Base-by-base conservation (phyloP, 2,329 filamentous ascomycete genomes). In the Paecilomyces formosus region DNA sequence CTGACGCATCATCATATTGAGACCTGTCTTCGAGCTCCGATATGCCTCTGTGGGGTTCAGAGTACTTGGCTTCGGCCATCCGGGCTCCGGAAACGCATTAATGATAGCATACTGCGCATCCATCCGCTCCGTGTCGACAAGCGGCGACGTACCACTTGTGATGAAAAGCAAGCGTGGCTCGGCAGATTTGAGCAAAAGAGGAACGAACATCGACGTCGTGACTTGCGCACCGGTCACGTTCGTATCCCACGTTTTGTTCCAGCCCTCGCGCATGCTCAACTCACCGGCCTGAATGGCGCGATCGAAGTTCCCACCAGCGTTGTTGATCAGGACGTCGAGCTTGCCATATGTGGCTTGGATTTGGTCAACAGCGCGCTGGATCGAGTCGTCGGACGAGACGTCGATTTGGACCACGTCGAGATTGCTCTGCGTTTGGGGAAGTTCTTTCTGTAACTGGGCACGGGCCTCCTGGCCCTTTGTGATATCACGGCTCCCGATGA, bases 241-340 rank as follows among this genome's bases (percentile, higher is more conserved):
- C 62, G 81, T 70, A 53, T 82, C 72, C 66, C 76, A 83, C 6
- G 78, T 67, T 54, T 75, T 72, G 63, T 79, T 81, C 62, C 76
- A 80, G 24, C 71, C 65, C 24, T 76, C 70, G 6, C 81, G 76
- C 7, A 63, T 11, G 13, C 53, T 49, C 3, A 62, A 13, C 11
- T 57, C 56, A 18, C 54, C 58, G 30, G 18, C 12, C 1, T 13
- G 11, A 3, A 53, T n/a, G 4, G 54, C 12, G 8, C 31, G 45
- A 18, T 61, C 60, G 18, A 58, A 57, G 6, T 35, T 57, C 66
- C 11, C 69, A 76, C 81, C 83, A 0, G 80, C 84, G 57, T 86
- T 86, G 70, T 85, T 85, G 59, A 86, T 68, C 0, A 86, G 74
- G 1, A 74, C 69, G 55, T 86, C 83, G 2, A 86, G 45, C 12